A percentile compares a stretch with the other conserved stretches of the same genome.
Evolutionary conservation across 495 filamentous ascomycete genomes (phyloP).

Genomic region (Friedmanniomyces endolithicus): DNA sequence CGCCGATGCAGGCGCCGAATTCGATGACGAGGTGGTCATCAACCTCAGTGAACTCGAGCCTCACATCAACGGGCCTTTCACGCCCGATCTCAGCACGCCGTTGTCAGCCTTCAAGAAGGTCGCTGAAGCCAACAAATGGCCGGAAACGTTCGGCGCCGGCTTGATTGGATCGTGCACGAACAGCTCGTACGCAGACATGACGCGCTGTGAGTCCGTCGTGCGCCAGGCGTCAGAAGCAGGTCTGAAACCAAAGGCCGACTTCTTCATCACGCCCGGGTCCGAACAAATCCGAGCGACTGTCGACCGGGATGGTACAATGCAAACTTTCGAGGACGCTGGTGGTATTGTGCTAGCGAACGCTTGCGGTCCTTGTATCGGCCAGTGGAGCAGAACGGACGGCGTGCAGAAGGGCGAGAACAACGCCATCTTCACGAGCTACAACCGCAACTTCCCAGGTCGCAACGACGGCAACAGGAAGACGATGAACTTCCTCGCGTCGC

Average conservation of each 20-base stretch:
- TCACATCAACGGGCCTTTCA: constrained; percentile 96
- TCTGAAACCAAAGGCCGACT: constrained; percentile 73
- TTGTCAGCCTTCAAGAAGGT: constrained; percentile 75
- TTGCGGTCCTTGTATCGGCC: constrained; percentile 89
- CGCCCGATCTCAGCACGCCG: constrained; percentile 85
- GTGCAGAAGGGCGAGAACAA: constrained; percentile 75
- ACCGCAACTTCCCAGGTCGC: constrained; percentile 93
- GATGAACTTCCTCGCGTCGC: constrained; percentile 97
- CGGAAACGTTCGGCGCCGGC: constrained; percentile 75
- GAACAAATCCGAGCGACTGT: constrained; percentile 94
- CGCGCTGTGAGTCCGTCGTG: constrained; percentile 77
- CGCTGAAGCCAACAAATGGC: constrained; percentile 77
- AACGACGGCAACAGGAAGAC: constrained; percentile 93
- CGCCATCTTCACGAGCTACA: constrained; percentile 93
- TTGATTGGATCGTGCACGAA: constrained; percentile 98
- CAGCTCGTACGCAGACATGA: constrained; percentile 98
- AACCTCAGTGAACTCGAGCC: constrained; percentile 83
- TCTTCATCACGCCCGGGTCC: constrained; percentile 92
- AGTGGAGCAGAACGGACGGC: constrained; percentile 87
- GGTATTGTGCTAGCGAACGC: constrained; percentile 88
- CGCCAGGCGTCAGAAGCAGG: constrained; percentile 80
- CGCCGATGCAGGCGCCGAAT: constrained; percentile 69
- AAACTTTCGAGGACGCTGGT: constrained; percentile 77
- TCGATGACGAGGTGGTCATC: constrained; percentile 87
- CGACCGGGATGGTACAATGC: constrained; percentile 69